These are phyloP conservation scores for Scenedesmus sp. DNA, from an alignment of 163 green algal genomes.

Conservation along the genomic window DNA sequence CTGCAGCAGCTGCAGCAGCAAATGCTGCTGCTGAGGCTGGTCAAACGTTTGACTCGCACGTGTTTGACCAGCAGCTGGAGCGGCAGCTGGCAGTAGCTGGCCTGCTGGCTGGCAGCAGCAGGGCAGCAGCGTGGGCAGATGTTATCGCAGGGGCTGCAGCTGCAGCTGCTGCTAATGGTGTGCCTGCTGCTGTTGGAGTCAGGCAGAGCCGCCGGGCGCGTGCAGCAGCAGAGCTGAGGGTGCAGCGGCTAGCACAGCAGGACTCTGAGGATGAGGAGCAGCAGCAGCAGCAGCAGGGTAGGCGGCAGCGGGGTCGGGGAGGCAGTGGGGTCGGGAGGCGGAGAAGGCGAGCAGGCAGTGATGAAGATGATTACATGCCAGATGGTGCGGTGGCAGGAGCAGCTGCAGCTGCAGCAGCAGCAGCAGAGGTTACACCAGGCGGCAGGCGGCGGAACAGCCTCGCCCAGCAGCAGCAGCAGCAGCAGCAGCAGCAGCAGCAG, in stretches of 20 bases:
- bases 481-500: not conserved
- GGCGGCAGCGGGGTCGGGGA: not conserved
- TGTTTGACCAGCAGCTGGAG: not conserved
- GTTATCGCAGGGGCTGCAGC: slow-evolving; percentile 15
- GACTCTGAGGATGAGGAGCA: not conserved
- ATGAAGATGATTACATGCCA: not conserved
- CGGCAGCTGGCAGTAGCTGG: slow-evolving; percentile 22
- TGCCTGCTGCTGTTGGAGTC: not conserved
- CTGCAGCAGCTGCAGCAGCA: not conserved
- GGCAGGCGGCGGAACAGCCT: too few species aligned
- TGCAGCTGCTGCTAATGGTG: not conserved
- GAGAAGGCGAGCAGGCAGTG: not conserved
- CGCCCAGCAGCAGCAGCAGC: not conserved
- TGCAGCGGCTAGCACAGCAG: not conserved
- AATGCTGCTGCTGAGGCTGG: not conserved
- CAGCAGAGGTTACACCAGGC: not conserved
- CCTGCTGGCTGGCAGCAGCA: slow-evolving; percentile 31
- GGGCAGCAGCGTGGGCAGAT: slow-evolving; percentile 33
- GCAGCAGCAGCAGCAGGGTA: not conserved
- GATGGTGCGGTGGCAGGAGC: not conserved
- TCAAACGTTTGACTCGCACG: not conserved
- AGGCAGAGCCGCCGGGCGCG: not conserved
- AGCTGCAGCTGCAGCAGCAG: not conserved
- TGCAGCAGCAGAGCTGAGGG: not conserved
- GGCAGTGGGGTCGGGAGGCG: not conserved